A percentile compares a stretch with the other conserved stretches of the same genome.
phyloP scores from a whole-genome alignment of 2,329 filamentous ascomycete species.

The Coniella lustricola region DNA sequence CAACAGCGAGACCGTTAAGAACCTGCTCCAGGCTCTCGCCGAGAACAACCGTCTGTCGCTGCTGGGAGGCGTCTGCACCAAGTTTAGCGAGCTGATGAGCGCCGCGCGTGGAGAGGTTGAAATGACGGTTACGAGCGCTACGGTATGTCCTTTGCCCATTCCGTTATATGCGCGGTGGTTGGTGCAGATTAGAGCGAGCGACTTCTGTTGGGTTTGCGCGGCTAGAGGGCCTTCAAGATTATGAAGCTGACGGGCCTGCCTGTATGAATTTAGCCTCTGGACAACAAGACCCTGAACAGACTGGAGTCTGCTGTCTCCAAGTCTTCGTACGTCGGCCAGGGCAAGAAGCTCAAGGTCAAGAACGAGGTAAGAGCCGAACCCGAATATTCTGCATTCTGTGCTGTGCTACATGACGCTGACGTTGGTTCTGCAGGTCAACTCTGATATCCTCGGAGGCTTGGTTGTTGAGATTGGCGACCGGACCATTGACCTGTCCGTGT shows the following conservation, averaged over 20 bases:
- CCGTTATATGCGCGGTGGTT: not conserved
- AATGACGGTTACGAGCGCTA: conserved; percentile 82
- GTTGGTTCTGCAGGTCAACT: conserved; percentile 64
- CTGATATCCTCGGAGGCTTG: conserved; percentile 88
- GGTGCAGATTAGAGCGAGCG: not conserved
- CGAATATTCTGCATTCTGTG: not conserved
- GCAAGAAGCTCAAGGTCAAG: conserved; percentile 96
- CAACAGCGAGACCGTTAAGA: conserved; percentile 79
- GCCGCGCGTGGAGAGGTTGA: conserved; percentile 90
- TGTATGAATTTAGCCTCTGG: conserved; percentile 67
- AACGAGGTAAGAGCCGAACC: conserved; percentile 56
- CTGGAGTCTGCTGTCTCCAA: conserved; percentile 85
- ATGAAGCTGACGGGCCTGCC: conserved; percentile 19
- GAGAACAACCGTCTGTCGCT: conserved; percentile 93
- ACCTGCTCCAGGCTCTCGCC: conserved; percentile 84
- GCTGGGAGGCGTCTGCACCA: conserved; percentile 73
- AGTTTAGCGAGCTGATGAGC: conserved; percentile 82
- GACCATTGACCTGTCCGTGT: conserved; percentile 95
- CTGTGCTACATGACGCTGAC: conserved; percentile 16
- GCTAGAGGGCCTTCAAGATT: conserved; percentile 4
- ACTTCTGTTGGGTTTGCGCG: not conserved
- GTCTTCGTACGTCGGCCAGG: conserved; percentile 78
- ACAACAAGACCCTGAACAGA: conserved; percentile 76
- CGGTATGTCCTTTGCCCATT: conserved; percentile 48
- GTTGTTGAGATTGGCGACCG: conserved; percentile 95